phyloP scores from a whole-genome alignment of 1,139 yeast species.

The Kodamaea derodonti region DNA sequence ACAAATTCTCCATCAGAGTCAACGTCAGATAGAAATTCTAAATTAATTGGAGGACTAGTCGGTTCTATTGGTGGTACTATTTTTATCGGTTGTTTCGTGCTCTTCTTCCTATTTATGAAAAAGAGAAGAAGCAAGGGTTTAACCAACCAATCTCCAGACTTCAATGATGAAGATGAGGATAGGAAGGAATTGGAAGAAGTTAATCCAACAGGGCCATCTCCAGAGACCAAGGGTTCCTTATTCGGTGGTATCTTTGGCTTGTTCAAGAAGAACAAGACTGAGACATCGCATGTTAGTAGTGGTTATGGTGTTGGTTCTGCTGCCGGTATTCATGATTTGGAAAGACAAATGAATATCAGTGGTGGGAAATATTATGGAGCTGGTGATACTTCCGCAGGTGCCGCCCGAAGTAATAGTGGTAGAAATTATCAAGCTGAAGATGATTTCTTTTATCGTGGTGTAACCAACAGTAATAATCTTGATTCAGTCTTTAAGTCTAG shows the following conservation, averaged over 20 bases:
- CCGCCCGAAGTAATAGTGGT: slow-evolving; percentile 8
- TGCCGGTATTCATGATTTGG: slow-evolving; percentile 21
- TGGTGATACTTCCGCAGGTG: slow-evolving; percentile 9
- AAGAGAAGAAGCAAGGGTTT: slow-evolving; percentile 26
- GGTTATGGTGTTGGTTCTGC: slow-evolving; percentile 7
- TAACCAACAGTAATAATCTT: slow-evolving; percentile 41
- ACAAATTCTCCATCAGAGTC: slow-evolving; percentile 11
- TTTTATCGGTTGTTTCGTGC: slow-evolving; percentile 36
- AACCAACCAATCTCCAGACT: slow-evolving; percentile 46
- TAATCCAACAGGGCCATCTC: slow-evolving; percentile 2
- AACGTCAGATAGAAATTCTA: slow-evolving; percentile 27
- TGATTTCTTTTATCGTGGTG: slow-evolving; percentile 45
- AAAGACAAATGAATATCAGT: slow-evolving; percentile 19
- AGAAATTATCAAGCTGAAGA: slow-evolving; percentile 16
- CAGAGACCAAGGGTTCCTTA: slow-evolving; percentile 1
- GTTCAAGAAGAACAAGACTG: slow-evolving; percentile 18
- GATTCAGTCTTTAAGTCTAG: slow-evolving; percentile 37
- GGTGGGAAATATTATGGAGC: slow-evolving; percentile 15
- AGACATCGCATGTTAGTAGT: slow-evolving; percentile 5
- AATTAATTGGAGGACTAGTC: slow-evolving; percentile 45
- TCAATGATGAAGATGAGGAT: slow-evolving; percentile 25
- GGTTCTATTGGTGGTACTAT: slow-evolving; percentile 48
- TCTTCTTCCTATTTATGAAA: slow-evolving; percentile 34
- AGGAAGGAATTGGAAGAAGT: slow-evolving; percentile 8
- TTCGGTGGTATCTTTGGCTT: slow-evolving; percentile 13